Conservation (phyloP, 1,284 basidiomycete species). For the Sporisorium scitamineum region DNA sequence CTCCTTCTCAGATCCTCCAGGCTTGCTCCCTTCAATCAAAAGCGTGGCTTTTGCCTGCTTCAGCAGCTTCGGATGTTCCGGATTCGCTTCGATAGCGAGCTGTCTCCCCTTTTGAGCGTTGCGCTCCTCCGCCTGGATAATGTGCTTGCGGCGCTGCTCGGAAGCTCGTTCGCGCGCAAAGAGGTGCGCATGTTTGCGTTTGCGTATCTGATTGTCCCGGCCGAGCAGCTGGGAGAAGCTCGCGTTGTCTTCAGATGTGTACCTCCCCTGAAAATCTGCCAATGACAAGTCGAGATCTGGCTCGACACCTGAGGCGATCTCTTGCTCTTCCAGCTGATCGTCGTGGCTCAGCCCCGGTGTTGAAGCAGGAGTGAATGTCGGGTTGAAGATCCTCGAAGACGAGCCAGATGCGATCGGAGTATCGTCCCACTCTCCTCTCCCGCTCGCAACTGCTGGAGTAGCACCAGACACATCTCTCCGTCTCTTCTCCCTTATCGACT, state of each 20-base stretch:
- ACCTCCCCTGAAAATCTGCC: constrained; percentile 55
- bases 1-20: neutral
- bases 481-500: neutral
- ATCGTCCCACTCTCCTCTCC: constrained; percentile 39
- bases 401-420: constrained; percentile 24
- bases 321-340: neutral
- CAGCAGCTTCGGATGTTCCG: constrained; percentile 19
- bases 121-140: constrained; percentile 13
- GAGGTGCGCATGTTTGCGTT: constrained; percentile 54
- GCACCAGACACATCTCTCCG: neutral
- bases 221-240: constrained; percentile 62
- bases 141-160: constrained; percentile 33
- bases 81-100: constrained; percentile 47
- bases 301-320: constrained; percentile 20
- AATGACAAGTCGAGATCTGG: constrained; percentile 48
- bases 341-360: constrained; percentile 1
- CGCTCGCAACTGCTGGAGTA: neutral
- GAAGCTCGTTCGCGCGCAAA: constrained; percentile 49
- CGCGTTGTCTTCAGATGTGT: constrained; percentile 68
- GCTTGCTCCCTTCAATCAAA: constrained; percentile 2
- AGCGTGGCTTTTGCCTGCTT: constrained; percentile 1
- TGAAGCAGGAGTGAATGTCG: constrained; percentile 20
- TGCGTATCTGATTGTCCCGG: constrained; percentile 47
- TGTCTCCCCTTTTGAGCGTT: constrained; percentile 36
- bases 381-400: constrained; percentile 7